Percentiles rank a stretch among this genome's conserved stretches.
Conservation (phyloP, 2,329 filamentous ascomycete genomes). For the Lecanicillium sp. region DNA sequence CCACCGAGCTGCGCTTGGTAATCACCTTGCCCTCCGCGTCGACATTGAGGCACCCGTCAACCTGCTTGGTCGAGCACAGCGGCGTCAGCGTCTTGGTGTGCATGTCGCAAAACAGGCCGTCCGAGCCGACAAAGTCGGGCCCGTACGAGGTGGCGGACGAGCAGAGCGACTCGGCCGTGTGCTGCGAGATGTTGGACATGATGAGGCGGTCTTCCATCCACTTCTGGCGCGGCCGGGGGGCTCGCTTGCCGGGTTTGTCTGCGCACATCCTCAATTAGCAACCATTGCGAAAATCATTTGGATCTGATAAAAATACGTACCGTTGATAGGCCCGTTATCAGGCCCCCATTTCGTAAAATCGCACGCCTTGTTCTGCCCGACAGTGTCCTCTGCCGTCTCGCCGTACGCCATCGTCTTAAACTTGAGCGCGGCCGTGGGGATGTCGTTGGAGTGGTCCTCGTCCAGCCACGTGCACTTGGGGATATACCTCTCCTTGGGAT, state of each 20-base stretch:
- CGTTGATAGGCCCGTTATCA: constrained; percentile 8
- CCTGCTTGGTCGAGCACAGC: constrained; percentile 4
- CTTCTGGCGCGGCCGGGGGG: background rate
- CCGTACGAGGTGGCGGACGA: constrained; percentile 7
- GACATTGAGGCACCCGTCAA: constrained; percentile 7
- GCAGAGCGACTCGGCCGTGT: constrained; percentile 7
- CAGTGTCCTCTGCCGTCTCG: constrained; percentile 2
- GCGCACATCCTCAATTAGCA: background rate
- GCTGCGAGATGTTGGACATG: constrained; percentile 5
- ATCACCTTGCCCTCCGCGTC: background rate
- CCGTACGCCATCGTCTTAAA: constrained; percentile 5
- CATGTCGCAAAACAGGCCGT: constrained; percentile 9
- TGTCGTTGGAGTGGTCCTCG: constrained; percentile 6
- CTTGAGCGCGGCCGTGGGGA: constrained; percentile 6
- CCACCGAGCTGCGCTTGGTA: constrained; percentile 3
- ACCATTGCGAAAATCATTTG: background rate
- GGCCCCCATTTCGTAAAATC: constrained; percentile 6
- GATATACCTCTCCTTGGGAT: constrained; percentile 2
- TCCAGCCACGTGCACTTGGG: constrained; percentile 9
- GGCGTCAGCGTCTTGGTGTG: constrained; percentile 6
- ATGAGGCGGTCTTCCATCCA: constrained; percentile 8
- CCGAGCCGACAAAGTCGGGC: constrained; percentile 6
- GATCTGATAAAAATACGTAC: background rate
- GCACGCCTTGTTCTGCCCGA: constrained; percentile 4
- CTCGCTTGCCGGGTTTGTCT: constrained; percentile 1